Base-by-base conservation (phyloP, 331 rosid genomes). In the Telfairia occidentalis region DNA sequence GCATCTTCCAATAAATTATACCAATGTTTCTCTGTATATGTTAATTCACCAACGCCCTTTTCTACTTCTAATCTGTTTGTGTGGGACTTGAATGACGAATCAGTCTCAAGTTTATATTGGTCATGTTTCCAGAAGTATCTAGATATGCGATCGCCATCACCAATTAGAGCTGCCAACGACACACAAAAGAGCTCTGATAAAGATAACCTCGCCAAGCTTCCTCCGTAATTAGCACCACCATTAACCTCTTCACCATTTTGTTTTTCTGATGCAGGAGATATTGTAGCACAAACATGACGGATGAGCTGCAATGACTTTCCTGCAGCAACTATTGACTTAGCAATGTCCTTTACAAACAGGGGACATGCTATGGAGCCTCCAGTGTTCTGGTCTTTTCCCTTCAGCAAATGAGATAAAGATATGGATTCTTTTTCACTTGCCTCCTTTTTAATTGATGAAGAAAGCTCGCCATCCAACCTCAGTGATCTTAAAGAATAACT, bases 291-390 rank as follows among this genome's bases (percentile, higher is more conserved):
- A 73, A 88, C 78, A 85, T 91, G 89, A 53, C 86, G 89, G 85
- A 91, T 88, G 82, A 94, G 82, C 88, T 94, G 98, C 86, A 94
- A 84, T 52, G 97, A 91, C 82, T 94, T 94, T 78, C 98, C 98
- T 34, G 97, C 96, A 76, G 98, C 92, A 78, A 94, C 81, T 74
- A 94, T 80, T 32, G 92, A 89, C 83, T 86, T 91, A 15, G 96
- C 86, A 76, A 94, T 82, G 71, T 87, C 96, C 86, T 86, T 91
- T 52, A 91, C 82, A 83, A 94, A 86, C 81, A 88, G 58, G 63
- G 97, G 97, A 81, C 96, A 91, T 42, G 88, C 89, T 77, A 84
- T 88, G 78, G 43, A 54, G 72, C 79, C 86, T 79, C 76, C 76
- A 78, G 69, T 69, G 82, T 38, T 48, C 74, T 70, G 82, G 70